Evolutionary conservation across 805 yeast genomes (phyloP), one percentile per base, ranked within the genome.

Genomic region (Candida odintsovae): DNA sequence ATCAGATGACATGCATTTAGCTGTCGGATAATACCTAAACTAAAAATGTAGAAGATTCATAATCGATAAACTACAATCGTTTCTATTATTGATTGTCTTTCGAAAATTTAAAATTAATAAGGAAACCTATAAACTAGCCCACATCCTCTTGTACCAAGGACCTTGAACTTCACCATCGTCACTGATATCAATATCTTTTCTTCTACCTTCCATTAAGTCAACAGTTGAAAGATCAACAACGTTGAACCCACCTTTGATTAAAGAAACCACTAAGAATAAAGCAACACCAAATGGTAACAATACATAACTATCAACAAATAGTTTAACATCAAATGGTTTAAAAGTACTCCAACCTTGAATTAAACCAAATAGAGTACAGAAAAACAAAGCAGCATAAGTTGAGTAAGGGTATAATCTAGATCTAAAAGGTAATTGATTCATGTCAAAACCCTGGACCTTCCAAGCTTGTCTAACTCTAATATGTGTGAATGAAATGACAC

Each of bases 341-440:
- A 75, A 70, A 41, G 70, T 67, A 0, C 75, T 66, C 78, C 78
- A 75, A 2, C 79, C 78, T 56, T 75, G 79, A 22, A 75, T 69
- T 37, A 75, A 52, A 0, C 70, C 75, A 44, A 75, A 59, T 40
- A 75, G 66, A 1, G 66, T 48, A 47, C 68, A 72, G 38, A 70
- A 54, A 8, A 57, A 56, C 5, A 75, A 54, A 3, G 76, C 75
- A 25, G 68, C 50, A 19, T 63, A 64, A 1, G 77, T 71, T 37
- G 72, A 60, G 49, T 55, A 56, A 2, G 79, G 79, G 51, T 61
- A 74, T 57, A 71, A 59, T 50, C 7, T 87, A 11, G 92, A 87
- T 62, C 77, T 83, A 68, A 75, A 88, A 3, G 95, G 94, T 49
- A 87, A 70, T 13, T 75, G 71, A 51, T 78, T 77, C 55, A 94